phyloP scores from a whole-genome alignment of 2,329 filamentous ascomycete species.

The Thielaviopsis ethacetica region DNA sequence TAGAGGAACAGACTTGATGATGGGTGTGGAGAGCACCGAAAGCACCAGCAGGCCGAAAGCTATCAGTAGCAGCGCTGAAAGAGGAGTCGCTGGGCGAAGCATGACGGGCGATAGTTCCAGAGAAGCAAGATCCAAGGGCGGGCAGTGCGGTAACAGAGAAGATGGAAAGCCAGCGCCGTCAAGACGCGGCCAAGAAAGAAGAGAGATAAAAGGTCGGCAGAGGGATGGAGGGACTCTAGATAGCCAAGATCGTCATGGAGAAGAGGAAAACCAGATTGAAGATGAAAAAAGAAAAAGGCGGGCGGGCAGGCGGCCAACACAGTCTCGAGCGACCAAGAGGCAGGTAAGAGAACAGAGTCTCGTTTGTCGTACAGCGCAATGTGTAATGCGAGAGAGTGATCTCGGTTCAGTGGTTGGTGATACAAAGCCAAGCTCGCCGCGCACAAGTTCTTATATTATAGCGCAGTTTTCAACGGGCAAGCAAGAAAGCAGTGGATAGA shows the following conservation, averaged over 20 bases:
- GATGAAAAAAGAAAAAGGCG: not conserved
- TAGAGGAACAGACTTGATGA: slow-evolving; percentile 72
- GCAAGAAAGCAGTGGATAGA: not conserved
- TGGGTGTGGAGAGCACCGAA: slow-evolving; percentile 77
- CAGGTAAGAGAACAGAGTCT: not conserved
- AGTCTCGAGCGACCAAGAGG: not conserved
- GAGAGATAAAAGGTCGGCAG: not conserved
- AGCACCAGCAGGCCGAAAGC: slow-evolving; percentile 77
- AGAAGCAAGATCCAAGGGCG: slow-evolving; percentile 10
- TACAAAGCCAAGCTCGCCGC: not conserved
- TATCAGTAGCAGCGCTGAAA: slow-evolving; percentile 68
- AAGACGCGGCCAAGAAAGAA: slow-evolving; percentile 24
- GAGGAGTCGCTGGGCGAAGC: slow-evolving; percentile 81
- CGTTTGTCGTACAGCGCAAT: not conserved
- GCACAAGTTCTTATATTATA: not conserved
- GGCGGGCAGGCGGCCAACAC: not conserved
- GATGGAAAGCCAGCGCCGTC: slow-evolving; percentile 23
- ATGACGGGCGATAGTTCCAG: slow-evolving; percentile 35
- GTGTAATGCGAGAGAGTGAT: not conserved
- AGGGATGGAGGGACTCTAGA: not conserved
- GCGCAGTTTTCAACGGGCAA: not conserved
- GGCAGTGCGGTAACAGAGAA: slow-evolving; percentile 2
- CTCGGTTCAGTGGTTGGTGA: not conserved
- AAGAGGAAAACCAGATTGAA: not conserved
- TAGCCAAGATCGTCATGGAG: not conserved